Evolutionary conservation across 139 green algal genomes (phyloP), one percentile per base, ranked within the genome.

Genomic region (Raphidocelis subcapitata): DNA sequence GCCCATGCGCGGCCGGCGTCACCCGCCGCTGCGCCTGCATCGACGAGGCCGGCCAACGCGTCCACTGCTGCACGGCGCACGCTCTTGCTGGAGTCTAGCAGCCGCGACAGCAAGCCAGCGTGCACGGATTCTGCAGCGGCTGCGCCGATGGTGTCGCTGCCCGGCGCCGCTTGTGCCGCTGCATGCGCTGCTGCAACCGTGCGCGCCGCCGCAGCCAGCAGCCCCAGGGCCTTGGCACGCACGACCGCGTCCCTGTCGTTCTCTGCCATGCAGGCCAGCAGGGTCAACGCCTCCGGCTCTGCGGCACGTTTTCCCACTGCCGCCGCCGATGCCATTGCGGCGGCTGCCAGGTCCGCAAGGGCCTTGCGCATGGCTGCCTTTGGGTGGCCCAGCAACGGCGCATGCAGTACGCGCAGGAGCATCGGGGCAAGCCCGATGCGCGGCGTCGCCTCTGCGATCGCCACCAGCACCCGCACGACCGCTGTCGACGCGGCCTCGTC

Each of bases 221-320:
- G 56, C 28, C 26, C 37, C 24, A 75, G 36, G 10, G 69, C 69
- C 44, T 75, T 75, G 57, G 55, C 46, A 8, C 69, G 29, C 15
- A 75, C 59, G 36, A 49, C 67, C 3, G 69, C 69, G 65, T 75
- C 69, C 20, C 36, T 44, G 41, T 75, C 69, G 36, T 4, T 29
- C 26, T n/a, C 23, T n/a, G 69, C 69, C 37, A 61, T 44, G 46
- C 55, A 41, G 29, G 69, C 56, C 28, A 75, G 23, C 3, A 56
- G 55, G 2, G 37, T n/a, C 41, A 60, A 26, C 33, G 56, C 69
- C 29, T 55, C 69, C 24, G 5, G 23, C 14, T 67, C 41, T 26
- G 57, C 41, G n/a, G n/a, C n/a, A n/a, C n/a, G n/a, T n/a, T n/a
- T n/a, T n/a, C n/a, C n/a, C n/a, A n/a, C n/a, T n/a, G n/a, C n/a